Evolutionary conservation across 2,329 filamentous ascomycete genomes (phyloP).

Genomic region (Penicillium sp.): DNA sequence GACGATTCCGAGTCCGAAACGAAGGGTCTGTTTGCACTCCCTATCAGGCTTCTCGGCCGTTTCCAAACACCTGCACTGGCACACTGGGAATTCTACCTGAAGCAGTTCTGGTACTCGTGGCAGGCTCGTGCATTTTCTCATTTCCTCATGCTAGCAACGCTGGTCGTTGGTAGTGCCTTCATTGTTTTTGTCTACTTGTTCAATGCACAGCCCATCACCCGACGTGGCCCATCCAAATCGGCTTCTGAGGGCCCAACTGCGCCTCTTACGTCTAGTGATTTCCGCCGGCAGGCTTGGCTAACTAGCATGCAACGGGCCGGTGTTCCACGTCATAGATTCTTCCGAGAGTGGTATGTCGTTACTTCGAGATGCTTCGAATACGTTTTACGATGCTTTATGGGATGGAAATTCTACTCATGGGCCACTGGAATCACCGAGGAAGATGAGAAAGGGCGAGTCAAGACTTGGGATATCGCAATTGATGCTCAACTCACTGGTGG

Average conservation of each 20-base stretch:
- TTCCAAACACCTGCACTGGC: conserved; percentile 26
- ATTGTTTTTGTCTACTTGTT: conserved; percentile 58
- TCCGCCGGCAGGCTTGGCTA: conserved; percentile 85
- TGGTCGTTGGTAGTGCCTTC: conserved; percentile 57
- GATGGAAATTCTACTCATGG: conserved; percentile 72
- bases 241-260: conserved; percentile 27
- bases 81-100: conserved; percentile 28
- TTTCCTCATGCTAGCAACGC: conserved; percentile 51
- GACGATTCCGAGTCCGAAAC: conserved; percentile 63
- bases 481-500: conserved; percentile 91
- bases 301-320: conserved; percentile 91
- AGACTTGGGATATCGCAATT: conserved; percentile 89
- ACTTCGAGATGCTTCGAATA: conserved; percentile 79
- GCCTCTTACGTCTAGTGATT: conserved; percentile 75
- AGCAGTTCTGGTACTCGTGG: conserved; percentile 37
- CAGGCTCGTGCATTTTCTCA: conserved; percentile 41
- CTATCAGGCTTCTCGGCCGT: conserved; percentile 57
- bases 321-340: conserved; percentile 82
- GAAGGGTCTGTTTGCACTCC: conserved; percentile 67
- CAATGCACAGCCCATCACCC: conserved; percentile 57
- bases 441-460: conserved; percentile 80
- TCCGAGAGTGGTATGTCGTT: conserved; percentile 80
- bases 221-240: conserved; percentile 44
- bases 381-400: conserved; percentile 73
- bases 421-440: conserved; percentile 79